phyloP scores from a whole-genome alignment of 176 grass and related monocot species.

The Carex scoparia region DNA sequence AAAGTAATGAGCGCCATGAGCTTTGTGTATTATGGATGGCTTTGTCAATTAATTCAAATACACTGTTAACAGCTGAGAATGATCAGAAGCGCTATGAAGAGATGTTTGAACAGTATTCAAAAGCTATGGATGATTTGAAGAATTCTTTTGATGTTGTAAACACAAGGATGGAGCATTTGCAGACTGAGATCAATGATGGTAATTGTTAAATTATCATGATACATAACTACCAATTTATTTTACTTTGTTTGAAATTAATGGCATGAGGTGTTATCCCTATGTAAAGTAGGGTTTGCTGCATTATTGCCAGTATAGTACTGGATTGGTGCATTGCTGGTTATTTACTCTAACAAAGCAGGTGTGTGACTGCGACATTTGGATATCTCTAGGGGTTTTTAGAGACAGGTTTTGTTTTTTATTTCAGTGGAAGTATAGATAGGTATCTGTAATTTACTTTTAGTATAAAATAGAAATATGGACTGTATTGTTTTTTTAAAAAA shows the following conservation, averaged over 20 bases:
- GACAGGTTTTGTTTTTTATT: no score
- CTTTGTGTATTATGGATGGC: background rate
- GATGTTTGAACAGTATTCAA: constrained; percentile 57
- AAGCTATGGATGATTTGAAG: constrained; percentile 63
- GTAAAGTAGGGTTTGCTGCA: background rate
- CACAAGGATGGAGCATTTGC: constrained; percentile 53
- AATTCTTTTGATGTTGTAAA: constrained; percentile 45
- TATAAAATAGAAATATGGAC: no score
- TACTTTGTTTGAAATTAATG: background rate
- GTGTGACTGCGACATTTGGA: no score
- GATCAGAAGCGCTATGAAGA: constrained; percentile 67
- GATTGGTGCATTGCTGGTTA: background rate
- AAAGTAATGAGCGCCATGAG: background rate
- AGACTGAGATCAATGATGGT: constrained; percentile 57
- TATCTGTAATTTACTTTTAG: no score
- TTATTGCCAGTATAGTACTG: background rate
- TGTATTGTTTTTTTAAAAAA: no score
- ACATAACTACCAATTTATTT: background rate
- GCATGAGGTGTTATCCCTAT: background rate
- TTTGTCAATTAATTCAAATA: constrained; percentile 25
- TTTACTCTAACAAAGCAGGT: no score
- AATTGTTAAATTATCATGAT: constrained; percentile 11
- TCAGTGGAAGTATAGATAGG: no score
- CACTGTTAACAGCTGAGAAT: constrained; percentile 60
- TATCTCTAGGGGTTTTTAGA: no score